Percentiles rank a stretch among this genome's conserved stretches.
Evolutionary conservation across 208 protist species (phyloP).

Genomic region (Acanthamoeba royreba): DNA sequence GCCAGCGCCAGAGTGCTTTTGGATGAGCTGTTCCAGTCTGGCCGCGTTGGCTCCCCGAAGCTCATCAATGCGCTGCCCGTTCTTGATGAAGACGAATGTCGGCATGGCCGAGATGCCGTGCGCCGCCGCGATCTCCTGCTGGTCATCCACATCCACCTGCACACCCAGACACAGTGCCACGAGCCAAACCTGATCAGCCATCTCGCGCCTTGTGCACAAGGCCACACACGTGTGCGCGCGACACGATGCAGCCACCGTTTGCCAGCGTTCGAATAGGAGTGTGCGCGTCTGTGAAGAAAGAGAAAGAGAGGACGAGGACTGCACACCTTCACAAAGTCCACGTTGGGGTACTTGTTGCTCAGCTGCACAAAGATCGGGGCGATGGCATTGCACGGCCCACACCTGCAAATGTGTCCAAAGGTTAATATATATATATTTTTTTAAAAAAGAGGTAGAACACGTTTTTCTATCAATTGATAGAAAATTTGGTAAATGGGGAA

Average conservation of each 20-base stretch:
- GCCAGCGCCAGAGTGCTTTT: constrained; percentile 37
- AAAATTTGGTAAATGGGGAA: background rate
- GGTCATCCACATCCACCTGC: constrained; percentile 39
- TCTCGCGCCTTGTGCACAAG: background rate
- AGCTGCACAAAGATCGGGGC: constrained; percentile 66
- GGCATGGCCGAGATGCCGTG: constrained; percentile 68
- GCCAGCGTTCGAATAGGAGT: too few relatives aligned
- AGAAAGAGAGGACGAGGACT: background rate
- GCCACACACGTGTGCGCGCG: too few relatives aligned
- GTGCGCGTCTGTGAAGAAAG: background rate
- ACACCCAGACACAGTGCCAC: background rate
- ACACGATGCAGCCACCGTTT: too few relatives aligned
- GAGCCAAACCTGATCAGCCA: background rate
- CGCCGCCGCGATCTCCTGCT: constrained; percentile 49
- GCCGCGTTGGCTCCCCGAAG: constrained; percentile 52
- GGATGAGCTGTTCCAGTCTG: constrained; percentile 40
- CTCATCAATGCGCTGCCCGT: constrained; percentile 59
- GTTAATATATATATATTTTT: background rate
- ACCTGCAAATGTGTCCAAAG: constrained; percentile 39
- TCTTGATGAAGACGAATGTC: constrained; percentile 73
- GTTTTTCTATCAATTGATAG: background rate
- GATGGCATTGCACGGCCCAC: constrained; percentile 75
- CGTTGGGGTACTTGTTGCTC: constrained; percentile 35
- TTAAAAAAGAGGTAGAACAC: background rate
- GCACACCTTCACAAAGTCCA: constrained; percentile 69